Evolutionary conservation across 2,329 filamentous ascomycete species (phyloP), one percentile per base, ranked within the genome.

Genomic region (Paraconiothyrium sp.): DNA sequence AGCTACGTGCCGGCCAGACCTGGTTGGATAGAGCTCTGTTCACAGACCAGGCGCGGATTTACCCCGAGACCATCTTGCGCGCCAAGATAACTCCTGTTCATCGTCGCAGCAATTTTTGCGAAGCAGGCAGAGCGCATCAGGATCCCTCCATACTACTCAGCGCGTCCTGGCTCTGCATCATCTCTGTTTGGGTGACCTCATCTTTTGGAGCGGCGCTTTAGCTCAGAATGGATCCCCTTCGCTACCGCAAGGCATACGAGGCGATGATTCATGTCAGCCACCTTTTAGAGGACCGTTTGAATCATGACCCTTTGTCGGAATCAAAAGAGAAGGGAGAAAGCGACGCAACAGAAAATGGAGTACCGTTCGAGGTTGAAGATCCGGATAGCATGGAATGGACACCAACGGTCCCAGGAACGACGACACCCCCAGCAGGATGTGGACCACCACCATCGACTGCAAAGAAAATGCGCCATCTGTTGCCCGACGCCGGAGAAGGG

Each of bases 311-410:
- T 24, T 58, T 62, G 10, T 32, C 61, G 8, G 54, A 61, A 1
- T 32, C 61, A 6, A 52, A 61, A 1, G 41, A 30, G 10, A 30
- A 50, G 4, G 58, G 60, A 10, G 63, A 62, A 20, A 48, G 27
- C 27, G 27, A 62, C 43, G 61, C 64, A 20, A 52, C 34, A 27
- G 60, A 63, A 14, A 63, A 62, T 41, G 58, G 44, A 20, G 54
- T 63, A 14, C 7, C 48, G 6, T 69, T 71, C 30, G 70, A 70
- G 22, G 64, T 72, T 4, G 71, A 76, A 41, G 76, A 78, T 54
- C 69, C 72, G 0, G 76, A 78, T 60, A 75, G 74, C 37, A 78
- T 78, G 76, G 76, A 78, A 50, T 78, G 76, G 76, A 75, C 72
- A 14, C 52, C 52, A 14, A 55, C 52, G 35, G 75, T 74, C 9